phyloP scores from a whole-genome alignment of 352 stramenopile genomes.

The Phytophthora ohioensis region DNA sequence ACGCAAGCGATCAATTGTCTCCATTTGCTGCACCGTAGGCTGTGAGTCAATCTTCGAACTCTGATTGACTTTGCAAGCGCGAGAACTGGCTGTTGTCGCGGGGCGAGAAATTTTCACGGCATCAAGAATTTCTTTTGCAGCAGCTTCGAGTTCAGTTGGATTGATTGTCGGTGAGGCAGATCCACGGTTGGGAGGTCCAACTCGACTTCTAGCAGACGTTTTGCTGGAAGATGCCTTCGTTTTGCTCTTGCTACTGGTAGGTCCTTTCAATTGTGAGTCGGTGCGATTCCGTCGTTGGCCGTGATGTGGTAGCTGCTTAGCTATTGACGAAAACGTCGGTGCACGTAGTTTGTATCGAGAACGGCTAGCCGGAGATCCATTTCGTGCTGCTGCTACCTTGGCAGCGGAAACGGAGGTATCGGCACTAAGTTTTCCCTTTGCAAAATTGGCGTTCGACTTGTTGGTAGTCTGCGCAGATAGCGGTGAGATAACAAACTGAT shows the following conservation, averaged over 20 bases:
- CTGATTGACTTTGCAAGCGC: conserved; percentile 9
- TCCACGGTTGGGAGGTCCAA: not conserved
- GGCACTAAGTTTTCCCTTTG: not conserved
- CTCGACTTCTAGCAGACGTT: not conserved
- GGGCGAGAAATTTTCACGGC: conserved; percentile 10
- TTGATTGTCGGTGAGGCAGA: not conserved
- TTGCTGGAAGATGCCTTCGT: not conserved
- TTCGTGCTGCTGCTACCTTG: conserved; percentile 18
- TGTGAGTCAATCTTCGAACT: not conserved
- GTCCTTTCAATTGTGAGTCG: not conserved
- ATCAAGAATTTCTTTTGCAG: conserved; percentile 14
- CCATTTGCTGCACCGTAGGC: conserved; percentile 14
- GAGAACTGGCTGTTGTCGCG: conserved; percentile 3
- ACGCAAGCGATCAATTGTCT: conserved; percentile 33
- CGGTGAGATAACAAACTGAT: not conserved
- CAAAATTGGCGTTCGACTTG: not conserved
- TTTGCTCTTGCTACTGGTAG: not conserved
- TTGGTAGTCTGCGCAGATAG: not conserved
- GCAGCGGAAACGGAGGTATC: not conserved
- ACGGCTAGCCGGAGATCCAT: not conserved
- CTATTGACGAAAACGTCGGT: conserved; percentile 28
- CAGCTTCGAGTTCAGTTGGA: conserved; percentile 16
- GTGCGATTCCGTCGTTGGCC: conserved; percentile 5
- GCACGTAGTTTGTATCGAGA: conserved; percentile 24
- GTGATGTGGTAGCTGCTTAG: conserved; percentile 30